Evolutionary conservation across 331 rosid genomes (phyloP).

Genomic region (Spiraea crenata): DNA sequence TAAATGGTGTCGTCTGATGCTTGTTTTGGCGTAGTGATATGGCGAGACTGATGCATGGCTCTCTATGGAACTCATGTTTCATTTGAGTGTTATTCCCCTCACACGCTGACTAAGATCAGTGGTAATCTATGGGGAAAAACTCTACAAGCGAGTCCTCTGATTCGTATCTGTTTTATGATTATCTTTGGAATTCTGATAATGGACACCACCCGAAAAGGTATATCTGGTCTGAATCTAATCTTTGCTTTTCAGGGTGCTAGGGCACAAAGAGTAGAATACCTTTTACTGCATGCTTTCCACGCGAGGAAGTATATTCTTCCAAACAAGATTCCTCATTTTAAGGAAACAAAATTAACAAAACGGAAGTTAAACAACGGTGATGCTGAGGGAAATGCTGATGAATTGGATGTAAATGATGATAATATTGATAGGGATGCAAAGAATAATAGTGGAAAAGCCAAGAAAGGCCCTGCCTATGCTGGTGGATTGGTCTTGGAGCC

Average conservation of each 20-base stretch:
- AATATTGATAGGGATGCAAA: constrained; percentile 51
- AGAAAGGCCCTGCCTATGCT: constrained; percentile 80
- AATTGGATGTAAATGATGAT: constrained; percentile 47
- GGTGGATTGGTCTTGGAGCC: constrained; percentile 99
- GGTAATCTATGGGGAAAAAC: constrained; percentile 97
- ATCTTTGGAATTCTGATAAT: constrained; percentile 21
- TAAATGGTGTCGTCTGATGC: too few species aligned
- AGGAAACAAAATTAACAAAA: constrained; percentile 59
- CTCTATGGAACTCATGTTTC: constrained; percentile 99
- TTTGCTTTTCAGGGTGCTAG: constrained; percentile 80
- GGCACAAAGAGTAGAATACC: constrained; percentile 97
- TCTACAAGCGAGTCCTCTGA: constrained; percentile 64
- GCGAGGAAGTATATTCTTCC: constrained; percentile 84
- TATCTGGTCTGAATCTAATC: constrained; percentile 15
- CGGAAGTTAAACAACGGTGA: constrained; percentile 46
- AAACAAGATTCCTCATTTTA: constrained; percentile 60
- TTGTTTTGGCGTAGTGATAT: constrained; percentile 6
- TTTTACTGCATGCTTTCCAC: constrained; percentile 92
- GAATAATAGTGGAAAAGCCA: constrained; percentile 61
- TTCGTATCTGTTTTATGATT: constrained; percentile 16
- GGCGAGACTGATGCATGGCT: constrained; percentile 99
- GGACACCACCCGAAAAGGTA: constrained; percentile 10
- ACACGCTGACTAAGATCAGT: constrained; percentile 94
- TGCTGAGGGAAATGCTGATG: constrained; percentile 50
- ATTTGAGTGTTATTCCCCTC: constrained; percentile 90